Percentiles rank a stretch among this genome's conserved stretches.
phyloP scores from a whole-genome alignment of 352 stramenopile genomes.

The Globisporangium cylindrosporum region DNA sequence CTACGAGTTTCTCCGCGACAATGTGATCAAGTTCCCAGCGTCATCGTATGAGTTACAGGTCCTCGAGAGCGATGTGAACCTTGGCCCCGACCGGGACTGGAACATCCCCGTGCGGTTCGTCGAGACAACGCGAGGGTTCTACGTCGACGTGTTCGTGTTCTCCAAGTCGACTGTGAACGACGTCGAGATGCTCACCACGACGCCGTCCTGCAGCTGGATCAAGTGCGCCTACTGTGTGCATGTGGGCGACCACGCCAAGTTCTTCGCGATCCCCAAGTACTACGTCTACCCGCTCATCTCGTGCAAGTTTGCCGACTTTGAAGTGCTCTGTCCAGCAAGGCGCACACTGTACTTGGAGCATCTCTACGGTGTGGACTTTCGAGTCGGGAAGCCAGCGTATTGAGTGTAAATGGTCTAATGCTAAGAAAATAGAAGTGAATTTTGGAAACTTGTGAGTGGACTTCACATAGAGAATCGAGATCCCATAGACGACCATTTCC shows the following conservation, averaged over 20 bases:
- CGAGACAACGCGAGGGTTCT: conserved; percentile 57
- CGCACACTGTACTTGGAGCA: conserved; percentile 49
- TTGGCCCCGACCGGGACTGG: conserved; percentile 34
- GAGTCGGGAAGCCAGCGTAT: conserved; percentile 6
- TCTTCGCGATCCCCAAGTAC: conserved; percentile 34
- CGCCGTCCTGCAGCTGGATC: conserved; percentile 40
- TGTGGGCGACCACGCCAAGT: conserved; percentile 25
- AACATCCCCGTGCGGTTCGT: conserved; percentile 59
- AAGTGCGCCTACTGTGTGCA: conserved; percentile 45
- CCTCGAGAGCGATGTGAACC: conserved; percentile 36
- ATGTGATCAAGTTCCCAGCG: conserved; percentile 20
- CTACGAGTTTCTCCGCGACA: conserved; percentile 37
- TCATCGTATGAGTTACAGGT: conserved; percentile 48
- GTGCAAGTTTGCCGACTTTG: conserved; percentile 44
- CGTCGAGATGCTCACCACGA: conserved; percentile 33
- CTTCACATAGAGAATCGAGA: too few relatives aligned
- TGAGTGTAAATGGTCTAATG: not conserved
- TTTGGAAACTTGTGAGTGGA: too few relatives aligned
- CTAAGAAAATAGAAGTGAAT: not conserved
- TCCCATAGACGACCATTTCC: too few relatives aligned
- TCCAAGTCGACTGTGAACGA: conserved; percentile 27
- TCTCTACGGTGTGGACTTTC: conserved; percentile 53
- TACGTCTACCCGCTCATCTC: conserved; percentile 51
- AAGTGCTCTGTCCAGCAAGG: conserved; percentile 48
- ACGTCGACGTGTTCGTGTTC: conserved; percentile 68